Evolutionary conservation across 2,329 filamentous ascomycete genomes (phyloP), one percentile per base, ranked within the genome.

Genomic region (Tolypocladium cylindrosporum): DNA sequence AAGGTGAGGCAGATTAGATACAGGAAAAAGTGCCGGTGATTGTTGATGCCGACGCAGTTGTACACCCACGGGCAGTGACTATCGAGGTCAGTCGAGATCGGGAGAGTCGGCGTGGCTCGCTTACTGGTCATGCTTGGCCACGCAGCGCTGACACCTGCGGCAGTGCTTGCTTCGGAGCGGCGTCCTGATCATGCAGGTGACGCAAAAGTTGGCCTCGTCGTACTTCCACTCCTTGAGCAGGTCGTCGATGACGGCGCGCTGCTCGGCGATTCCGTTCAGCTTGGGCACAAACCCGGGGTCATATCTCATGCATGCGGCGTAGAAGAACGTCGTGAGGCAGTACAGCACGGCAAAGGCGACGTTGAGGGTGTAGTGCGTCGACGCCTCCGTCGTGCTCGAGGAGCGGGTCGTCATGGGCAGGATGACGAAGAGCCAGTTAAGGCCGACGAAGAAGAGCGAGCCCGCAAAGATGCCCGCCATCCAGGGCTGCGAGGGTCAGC

Each of bases 31-130:
- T 97, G 92, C 16, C 94, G 87, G 68, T 97, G 89, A 71, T 97
- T 99, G 76, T 97, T 97, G 62, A 94, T 84, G 50, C 90, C 94
- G 48, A 99, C 84, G 67, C 94, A 99, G 73, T 97, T 97, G 74
- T 96, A 89, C 31, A 97, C 90, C 94, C 94, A 99, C 0, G 94
- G 94, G 68, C 94, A 99, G 70, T 99, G 94, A 68, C 91, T 95
- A 58, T 4, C 36, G 2, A 8, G 5, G 54, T 61, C 39, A 59
- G 57, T 36, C 13, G 4, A 8, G 19, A 34, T 48, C 3, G 4
- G 19, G 31, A 39, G 16, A 10, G 4, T 5, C 3, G 19, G 40
- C 27, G 11, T 4, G 54, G 27, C 6, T 16, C 24, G 63, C 90
- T 80, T 75, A 95, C 91, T 99, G 94, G 69, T 99, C 94, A 74